Base-by-base conservation (phyloP, 352 stramenopile species). In the Pythium plurisporium region DNA sequence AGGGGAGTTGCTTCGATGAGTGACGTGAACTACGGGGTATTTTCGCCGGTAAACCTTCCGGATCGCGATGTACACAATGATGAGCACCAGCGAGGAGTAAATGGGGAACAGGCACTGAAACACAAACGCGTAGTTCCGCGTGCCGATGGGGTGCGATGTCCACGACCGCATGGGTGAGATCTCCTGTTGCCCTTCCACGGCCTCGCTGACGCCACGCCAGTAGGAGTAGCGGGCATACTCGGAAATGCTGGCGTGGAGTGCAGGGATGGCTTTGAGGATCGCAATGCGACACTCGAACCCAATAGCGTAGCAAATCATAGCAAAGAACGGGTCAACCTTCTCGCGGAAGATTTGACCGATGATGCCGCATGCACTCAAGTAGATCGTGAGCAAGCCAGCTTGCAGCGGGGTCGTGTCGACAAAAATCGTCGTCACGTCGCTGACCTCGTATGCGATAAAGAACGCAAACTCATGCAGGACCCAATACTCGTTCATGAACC, bases 401-500 rank as follows among this genome's bases (percentile, higher is more conserved):
- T 76, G 79, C 41, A 59, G 38, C 30, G 36, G 38, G 10, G 59
- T 47, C 3, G n/a, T 17, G 47, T 48, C 58, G 30, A 27, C 52
- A 19, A 46, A 47, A 29, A 54, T 64, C 38, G 54, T 41, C 17
- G 25, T 33, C 57, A 38, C 1, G 47, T 51, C 7, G 46, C 36
- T 2, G 47, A 59, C 4, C 58, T 23, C 5, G 57, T n/a, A 50
- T 3, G 59, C 40, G 25, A 22, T 4, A 17, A 41, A n/a, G 36
- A 11, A 41, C n/a, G n/a, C n/a, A 41, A 45, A 45, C 44, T 81
- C 70, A 0, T 57, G 65, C 1, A 79, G 53, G 2, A 60, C 69
- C 69, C 72, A 86, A 41, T 69, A 82, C 0, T 56, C 64, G 31
- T 79, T 74, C 22, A 81, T 47, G 23, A 67, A 45, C 62, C 74